Conservation (phyloP, 108 stramenopile species). For the Schizochytrium sp. region DNA sequence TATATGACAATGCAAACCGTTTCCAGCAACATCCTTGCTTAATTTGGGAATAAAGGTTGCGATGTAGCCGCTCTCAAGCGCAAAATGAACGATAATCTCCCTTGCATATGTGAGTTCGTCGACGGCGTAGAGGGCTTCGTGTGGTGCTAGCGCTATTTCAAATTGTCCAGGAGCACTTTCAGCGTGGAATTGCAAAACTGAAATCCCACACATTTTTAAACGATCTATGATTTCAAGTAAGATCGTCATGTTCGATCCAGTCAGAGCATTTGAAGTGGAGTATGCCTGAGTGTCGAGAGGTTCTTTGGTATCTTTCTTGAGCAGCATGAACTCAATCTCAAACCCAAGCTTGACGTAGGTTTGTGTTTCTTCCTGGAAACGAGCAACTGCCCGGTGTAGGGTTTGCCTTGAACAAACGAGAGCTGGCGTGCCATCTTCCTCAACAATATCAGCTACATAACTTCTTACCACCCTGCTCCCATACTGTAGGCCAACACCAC, state of each 20-base stretch:
- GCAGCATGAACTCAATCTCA: constrained; percentile 16
- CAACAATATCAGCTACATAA: neutral
- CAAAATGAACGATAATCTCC: neutral
- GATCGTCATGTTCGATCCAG: neutral
- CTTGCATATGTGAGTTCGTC: constrained; percentile 36
- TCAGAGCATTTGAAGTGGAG: neutral
- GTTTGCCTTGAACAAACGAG: neutral
- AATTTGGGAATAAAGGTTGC: constrained; percentile 20
- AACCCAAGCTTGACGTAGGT: neutral
- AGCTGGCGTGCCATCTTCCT: neutral
- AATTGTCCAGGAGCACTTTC: constrained; percentile 48
- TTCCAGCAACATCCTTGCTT: constrained; percentile 2
- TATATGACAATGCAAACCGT: constrained; percentile 43
- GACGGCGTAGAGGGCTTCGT: neutral
- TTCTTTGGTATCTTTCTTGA: neutral
- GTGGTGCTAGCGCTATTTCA: constrained; percentile 2
- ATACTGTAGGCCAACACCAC: neutral
- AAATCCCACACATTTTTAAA: neutral
- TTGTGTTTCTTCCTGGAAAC: neutral
- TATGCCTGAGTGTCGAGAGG: constrained; percentile 14
- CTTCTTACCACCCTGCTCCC: neutral
- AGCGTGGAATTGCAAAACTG: constrained; percentile 17
- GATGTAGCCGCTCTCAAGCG: neutral
- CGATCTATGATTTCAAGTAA: neutral
- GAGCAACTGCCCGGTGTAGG: neutral